Evolutionary conservation across 73 alveolate genomes (phyloP).

Genomic region (Paramecium sonneborni): DNA sequence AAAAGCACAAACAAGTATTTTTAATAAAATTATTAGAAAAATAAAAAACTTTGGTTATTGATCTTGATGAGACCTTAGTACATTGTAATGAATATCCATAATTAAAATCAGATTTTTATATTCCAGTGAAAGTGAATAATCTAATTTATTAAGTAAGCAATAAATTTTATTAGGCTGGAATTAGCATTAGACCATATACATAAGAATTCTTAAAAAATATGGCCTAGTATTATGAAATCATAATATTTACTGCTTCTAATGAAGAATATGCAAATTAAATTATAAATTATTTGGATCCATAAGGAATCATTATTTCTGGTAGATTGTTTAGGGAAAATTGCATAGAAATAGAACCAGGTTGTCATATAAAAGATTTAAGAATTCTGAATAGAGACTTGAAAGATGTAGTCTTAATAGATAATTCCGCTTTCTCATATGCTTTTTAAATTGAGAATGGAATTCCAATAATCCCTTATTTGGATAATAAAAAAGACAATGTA

Average conservation of each 20-base stretch:
- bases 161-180: slow-evolving; percentile 52
- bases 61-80: slow-evolving; percentile 58
- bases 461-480: slow-evolving; percentile 90
- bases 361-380: slow-evolving; percentile 73
- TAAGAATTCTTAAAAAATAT: slow-evolving; percentile 1
- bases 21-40: background rate
- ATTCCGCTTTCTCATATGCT: slow-evolving; percentile 87
- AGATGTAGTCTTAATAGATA: slow-evolving; percentile 82
- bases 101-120: slow-evolving; percentile 30
- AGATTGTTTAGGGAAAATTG: slow-evolving; percentile 79
- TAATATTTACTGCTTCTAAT: slow-evolving; percentile 76
- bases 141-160: slow-evolving; percentile 3
- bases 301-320: slow-evolving; percentile 60
- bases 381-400: slow-evolving; percentile 69
- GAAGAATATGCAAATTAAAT: slow-evolving; percentile 73
- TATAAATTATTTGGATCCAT: slow-evolving; percentile 71
- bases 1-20: background rate
- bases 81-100: slow-evolving; percentile 60
- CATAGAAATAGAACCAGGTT: slow-evolving; percentile 66
- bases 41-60: slow-evolving; percentile 36
- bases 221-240: slow-evolving; percentile 73
- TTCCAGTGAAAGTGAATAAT: slow-evolving; percentile 29
- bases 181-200: slow-evolving; percentile 61
- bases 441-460: slow-evolving; percentile 87
- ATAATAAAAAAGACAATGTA: slow-evolving; percentile 80